Percentiles rank a stretch among this genome's conserved stretches.
phyloP scores from a whole-genome alignment of 768 basidiomycete species.

The Leccinellum albellum region DNA sequence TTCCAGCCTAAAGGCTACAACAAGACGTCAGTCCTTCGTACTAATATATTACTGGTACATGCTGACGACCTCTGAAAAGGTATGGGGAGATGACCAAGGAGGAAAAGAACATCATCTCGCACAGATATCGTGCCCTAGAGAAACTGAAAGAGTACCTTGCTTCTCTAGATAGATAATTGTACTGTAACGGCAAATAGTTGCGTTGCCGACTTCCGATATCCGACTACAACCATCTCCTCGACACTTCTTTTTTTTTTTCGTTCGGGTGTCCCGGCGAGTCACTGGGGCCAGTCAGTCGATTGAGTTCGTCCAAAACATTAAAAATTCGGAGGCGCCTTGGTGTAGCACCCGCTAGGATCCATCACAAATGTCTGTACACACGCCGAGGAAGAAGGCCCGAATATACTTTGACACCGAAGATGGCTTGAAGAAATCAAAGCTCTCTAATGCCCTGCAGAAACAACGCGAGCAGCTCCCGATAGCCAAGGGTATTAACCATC shows the following conservation, averaged over 20 bases:
- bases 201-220: slow-evolving; percentile 17
- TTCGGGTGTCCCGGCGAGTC: not conserved
- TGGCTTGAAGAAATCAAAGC: slow-evolving; percentile 7
- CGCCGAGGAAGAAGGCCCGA: slow-evolving; percentile 27
- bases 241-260: not conserved
- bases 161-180: not conserved
- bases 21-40: slow-evolving; percentile 57
- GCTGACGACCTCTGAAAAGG: slow-evolving; percentile 26
- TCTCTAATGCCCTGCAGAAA: slow-evolving; percentile 43
- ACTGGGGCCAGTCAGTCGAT: not conserved
- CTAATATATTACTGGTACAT: not conserved
- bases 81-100: slow-evolving; percentile 66
- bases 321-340: not conserved
- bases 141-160: slow-evolving; percentile 47
- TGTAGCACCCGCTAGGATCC: not conserved
- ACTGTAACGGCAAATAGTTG: slow-evolving; percentile 4
- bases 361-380: slow-evolving; percentile 16
- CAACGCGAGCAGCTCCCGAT: slow-evolving; percentile 75
- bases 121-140: slow-evolving; percentile 60
- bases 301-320: not conserved
- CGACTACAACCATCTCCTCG: slow-evolving; percentile 3
- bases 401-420: slow-evolving; percentile 22
- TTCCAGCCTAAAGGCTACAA: slow-evolving; percentile 77
- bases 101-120: slow-evolving; percentile 64
- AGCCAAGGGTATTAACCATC: slow-evolving; percentile 51